Percentiles rank a stretch among this genome's conserved stretches.
phyloP scores from a whole-genome alignment of 768 basidiomycete genomes.

The Lepiota brunneoincarnata region DNA sequence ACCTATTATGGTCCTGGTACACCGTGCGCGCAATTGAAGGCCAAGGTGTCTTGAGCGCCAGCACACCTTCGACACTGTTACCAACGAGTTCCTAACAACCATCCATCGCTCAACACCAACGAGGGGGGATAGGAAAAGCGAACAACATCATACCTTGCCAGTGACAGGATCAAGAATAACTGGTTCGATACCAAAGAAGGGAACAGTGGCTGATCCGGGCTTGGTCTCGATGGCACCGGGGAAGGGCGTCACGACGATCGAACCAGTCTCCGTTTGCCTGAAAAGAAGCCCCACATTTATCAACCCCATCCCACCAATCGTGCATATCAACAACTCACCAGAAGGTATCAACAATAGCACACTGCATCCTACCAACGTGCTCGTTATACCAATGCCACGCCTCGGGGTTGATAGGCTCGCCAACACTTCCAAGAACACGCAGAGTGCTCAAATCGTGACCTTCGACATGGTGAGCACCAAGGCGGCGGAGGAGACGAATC shows the following conservation, averaged over 20 bases:
- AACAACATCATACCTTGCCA: slow-evolving; percentile 55
- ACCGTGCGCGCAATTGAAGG: slow-evolving; percentile 94
- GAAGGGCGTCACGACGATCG: slow-evolving; percentile 92
- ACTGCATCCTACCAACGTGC: slow-evolving; percentile 82
- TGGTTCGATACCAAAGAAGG: slow-evolving; percentile 94
- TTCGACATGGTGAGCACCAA: slow-evolving; percentile 85
- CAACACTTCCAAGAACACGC: slow-evolving; percentile 89
- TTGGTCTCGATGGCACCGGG: slow-evolving; percentile 96
- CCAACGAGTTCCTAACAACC: slow-evolving; percentile 58
- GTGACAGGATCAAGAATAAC: slow-evolving; percentile 83
- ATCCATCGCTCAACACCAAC: background rate
- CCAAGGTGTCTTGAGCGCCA: slow-evolving; percentile 87
- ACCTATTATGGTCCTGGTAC: slow-evolving; percentile 87
- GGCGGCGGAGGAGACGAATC: slow-evolving; percentile 80
- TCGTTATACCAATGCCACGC: slow-evolving; percentile 99
- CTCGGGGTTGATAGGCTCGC: slow-evolving; percentile 98
- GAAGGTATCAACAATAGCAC: slow-evolving; percentile 92
- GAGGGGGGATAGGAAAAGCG: background rate
- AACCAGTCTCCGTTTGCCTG: slow-evolving; percentile 98
- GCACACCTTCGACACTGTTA: slow-evolving; percentile 86
- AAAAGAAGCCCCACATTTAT: slow-evolving; percentile 8
- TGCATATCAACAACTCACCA: slow-evolving; percentile 42
- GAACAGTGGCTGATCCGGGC: slow-evolving; percentile 94
- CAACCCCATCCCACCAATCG: slow-evolving; percentile 14
- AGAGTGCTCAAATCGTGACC: slow-evolving; percentile 77